Evolutionary conservation across 352 stramenopile genomes (phyloP).

Genomic region (Pythium aristosporum): DNA sequence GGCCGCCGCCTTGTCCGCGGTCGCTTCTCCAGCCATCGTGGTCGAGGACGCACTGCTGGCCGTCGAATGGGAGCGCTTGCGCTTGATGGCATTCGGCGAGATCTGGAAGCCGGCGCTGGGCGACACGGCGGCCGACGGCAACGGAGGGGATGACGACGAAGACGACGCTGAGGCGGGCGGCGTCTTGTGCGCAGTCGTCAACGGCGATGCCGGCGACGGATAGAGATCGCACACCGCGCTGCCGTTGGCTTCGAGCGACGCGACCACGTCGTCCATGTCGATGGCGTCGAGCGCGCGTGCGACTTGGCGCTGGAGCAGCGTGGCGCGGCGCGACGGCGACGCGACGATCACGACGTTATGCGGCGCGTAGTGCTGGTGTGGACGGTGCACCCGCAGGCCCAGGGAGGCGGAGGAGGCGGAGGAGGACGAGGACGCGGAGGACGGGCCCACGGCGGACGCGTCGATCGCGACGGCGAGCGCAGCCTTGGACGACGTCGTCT

Average conservation of each 20-base stretch:
- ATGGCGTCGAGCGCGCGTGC: constrained; percentile 54
- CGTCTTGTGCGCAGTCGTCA: constrained; percentile 1
- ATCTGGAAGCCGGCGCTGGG: constrained; percentile 29
- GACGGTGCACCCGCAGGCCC: constrained; percentile 13
- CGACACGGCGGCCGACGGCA: background rate
- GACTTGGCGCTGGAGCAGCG: constrained; percentile 48
- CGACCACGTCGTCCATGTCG: constrained; percentile 31
- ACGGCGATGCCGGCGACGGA: constrained; percentile 2
- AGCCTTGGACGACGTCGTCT: constrained; percentile 14
- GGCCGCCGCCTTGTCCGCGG: constrained; percentile 21
- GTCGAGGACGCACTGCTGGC: constrained; percentile 16
- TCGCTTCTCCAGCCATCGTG: constrained; percentile 1
- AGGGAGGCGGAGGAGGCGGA: background rate
- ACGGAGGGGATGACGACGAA: background rate
- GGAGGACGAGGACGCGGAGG: background rate
- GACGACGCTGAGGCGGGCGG: constrained; percentile 6
- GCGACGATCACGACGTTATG: constrained; percentile 24
- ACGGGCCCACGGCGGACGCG: background rate
- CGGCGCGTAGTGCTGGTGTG: constrained; percentile 11
- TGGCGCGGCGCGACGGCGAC: constrained; percentile 25
- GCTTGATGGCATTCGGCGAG: constrained; percentile 49
- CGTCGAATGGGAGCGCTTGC: constrained; percentile 60
- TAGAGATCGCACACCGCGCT: background rate
- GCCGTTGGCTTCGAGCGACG: background rate
- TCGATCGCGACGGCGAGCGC: background rate